Evolutionary conservation across 2,329 filamentous ascomycete genomes (phyloP).

Genomic region (Celoporthe dispersa): DNA sequence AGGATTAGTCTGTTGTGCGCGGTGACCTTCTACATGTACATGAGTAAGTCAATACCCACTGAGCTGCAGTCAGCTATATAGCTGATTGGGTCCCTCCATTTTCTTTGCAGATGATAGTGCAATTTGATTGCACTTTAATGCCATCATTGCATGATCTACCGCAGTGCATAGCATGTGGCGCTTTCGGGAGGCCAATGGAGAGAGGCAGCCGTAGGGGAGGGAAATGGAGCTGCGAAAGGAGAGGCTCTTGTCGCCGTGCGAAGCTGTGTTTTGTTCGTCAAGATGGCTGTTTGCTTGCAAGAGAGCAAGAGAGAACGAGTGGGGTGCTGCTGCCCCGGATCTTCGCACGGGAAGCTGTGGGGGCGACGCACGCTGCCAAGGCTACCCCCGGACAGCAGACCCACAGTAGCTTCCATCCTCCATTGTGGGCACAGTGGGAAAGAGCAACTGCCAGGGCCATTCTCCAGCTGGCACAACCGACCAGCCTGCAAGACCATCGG

Average conservation of each 20-base stretch:
- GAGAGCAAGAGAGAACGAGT: slow-evolving; percentile 2
- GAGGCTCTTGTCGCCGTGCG: background rate
- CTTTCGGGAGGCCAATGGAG: too few relatives aligned
- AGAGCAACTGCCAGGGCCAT: too few relatives aligned
- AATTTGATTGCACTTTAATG: background rate
- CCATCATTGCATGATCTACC: too few relatives aligned
- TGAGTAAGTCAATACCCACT: too few relatives aligned
- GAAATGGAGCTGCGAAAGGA: background rate
- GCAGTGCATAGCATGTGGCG: too few relatives aligned
- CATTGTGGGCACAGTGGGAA: too few relatives aligned
- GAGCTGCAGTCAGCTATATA: too few relatives aligned
- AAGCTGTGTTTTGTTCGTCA: background rate
- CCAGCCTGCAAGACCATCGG: too few relatives aligned
- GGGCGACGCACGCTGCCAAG: background rate
- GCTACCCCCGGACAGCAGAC: background rate
- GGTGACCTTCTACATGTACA: too few relatives aligned
- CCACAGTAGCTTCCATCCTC: background rate
- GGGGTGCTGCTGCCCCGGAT: background rate
- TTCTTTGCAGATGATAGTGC: background rate
- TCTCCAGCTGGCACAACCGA: too few relatives aligned
- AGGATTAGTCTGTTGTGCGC: too few relatives aligned
- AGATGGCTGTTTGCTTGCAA: background rate
- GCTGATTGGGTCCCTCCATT: background rate
- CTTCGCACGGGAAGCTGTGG: background rate
- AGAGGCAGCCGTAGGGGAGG: too few relatives aligned